These are phyloP conservation scores for Phytopythium litorale DNA, from an alignment of 352 stramenopile species.

Conservation along the genomic window DNA sequence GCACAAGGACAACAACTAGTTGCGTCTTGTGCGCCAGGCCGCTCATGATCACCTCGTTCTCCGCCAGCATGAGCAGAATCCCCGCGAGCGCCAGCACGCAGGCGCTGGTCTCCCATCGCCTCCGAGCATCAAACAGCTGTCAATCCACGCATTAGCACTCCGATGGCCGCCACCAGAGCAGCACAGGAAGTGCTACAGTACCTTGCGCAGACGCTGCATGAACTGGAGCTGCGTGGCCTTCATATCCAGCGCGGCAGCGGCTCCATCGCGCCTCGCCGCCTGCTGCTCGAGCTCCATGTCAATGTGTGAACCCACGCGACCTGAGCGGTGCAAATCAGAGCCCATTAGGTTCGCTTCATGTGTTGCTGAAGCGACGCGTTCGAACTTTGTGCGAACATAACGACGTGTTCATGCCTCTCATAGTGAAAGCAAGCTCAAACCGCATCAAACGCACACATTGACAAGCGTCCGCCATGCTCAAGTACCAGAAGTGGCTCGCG, in stretches of 20 bases:
- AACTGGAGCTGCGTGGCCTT: slow-evolving; percentile 16
- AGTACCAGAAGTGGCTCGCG: slow-evolving; percentile 75
- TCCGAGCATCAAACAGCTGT: slow-evolving; percentile 47
- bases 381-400: not conserved
- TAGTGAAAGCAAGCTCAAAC: not conserved
- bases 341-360: not conserved
- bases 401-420: too few relatives aligned
- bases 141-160: not conserved
- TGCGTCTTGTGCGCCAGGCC: slow-evolving; percentile 2
- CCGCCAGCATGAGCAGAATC: slow-evolving; percentile 60
- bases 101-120: slow-evolving; percentile 44
- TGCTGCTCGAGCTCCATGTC: slow-evolving; percentile 10
- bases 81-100: slow-evolving; percentile 43
- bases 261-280: slow-evolving; percentile 3
- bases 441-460: slow-evolving; percentile 2
- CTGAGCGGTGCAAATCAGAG: slow-evolving; percentile 1
- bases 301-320: not conserved
- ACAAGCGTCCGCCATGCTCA: slow-evolving; percentile 41
- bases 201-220: slow-evolving; percentile 15
- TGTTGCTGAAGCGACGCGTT: not conserved
- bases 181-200: not conserved
- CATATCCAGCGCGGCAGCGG: not conserved
- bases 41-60: slow-evolving; percentile 54
- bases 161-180: not conserved
- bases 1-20: slow-evolving; percentile 9